phyloP scores from a whole-genome alignment of 2,329 filamentous ascomycete genomes.

The Septoria petroselini region DNA sequence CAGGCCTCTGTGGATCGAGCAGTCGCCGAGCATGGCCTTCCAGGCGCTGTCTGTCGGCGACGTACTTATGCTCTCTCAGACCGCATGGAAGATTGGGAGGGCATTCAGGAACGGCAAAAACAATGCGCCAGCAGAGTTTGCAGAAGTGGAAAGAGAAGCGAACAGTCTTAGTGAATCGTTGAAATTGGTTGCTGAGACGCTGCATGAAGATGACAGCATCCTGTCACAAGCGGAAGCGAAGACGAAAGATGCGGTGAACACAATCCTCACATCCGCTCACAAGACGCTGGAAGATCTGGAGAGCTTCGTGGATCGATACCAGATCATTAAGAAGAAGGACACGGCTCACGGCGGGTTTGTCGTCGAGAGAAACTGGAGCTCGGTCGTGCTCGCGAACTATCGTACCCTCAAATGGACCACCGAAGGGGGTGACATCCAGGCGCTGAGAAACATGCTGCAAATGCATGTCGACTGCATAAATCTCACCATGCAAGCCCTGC shows the following conservation, averaged over 20 bases:
- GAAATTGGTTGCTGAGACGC: conserved; percentile 46
- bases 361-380: conserved; percentile 46
- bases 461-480: conserved; percentile 45
- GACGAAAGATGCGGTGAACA: conserved; percentile 40
- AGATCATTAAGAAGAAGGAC: conserved; percentile 44
- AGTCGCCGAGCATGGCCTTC: conserved; percentile 24
- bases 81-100: conserved; percentile 47
- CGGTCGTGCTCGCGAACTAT: conserved; percentile 43
- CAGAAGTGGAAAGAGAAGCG: conserved; percentile 44
- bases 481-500: conserved; percentile 43
- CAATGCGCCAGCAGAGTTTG: conserved; percentile 43
- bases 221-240: conserved; percentile 38
- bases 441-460: conserved; percentile 42
- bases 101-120: conserved; percentile 44
- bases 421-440: conserved; percentile 43
- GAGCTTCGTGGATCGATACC: conserved; percentile 46
- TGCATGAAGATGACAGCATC: conserved; percentile 40
- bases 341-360: conserved; percentile 41
- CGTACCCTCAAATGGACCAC: conserved; percentile 47
- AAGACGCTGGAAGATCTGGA: conserved; percentile 45
- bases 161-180: conserved; percentile 44
- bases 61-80: conserved; percentile 47
- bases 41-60: conserved; percentile 40
- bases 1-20: not conserved
- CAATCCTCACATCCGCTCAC: conserved; percentile 42